These are phyloP conservation scores for Vitis rotundifolia DNA, from an alignment of 164 flowering plant species.

Conservation along the genomic window DNA sequence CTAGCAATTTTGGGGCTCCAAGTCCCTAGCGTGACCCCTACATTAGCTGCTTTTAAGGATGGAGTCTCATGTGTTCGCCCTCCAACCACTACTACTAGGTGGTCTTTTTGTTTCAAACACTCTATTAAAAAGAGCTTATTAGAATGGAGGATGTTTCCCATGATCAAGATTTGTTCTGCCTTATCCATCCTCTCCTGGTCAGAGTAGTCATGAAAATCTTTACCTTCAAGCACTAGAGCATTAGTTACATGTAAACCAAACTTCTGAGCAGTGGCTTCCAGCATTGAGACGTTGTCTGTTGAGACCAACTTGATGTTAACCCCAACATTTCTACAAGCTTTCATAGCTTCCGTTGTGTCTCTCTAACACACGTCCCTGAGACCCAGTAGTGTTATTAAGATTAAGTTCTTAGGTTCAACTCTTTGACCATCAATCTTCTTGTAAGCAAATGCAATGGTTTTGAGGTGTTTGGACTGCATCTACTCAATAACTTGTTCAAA, in stretches of 20 bases:
- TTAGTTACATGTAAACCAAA: conserved; percentile 1
- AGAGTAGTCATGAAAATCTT: conserved; percentile 8
- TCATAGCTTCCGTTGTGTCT: conserved; percentile 6
- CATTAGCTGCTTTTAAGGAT: conserved; percentile 20
- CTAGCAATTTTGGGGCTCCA: too few relatives aligned
- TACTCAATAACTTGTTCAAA: conserved; percentile 1
- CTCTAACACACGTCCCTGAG: conserved; percentile 6
- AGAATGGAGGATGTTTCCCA: conserved; percentile 15
- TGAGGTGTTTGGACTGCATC: conserved; percentile 3
- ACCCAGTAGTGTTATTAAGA: conserved; percentile 18
- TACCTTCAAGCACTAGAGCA: conserved; percentile 17
- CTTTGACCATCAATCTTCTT: neutral
- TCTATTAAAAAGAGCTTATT: conserved; percentile 11
- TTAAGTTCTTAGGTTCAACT: conserved; percentile 7
- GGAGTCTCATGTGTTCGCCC: conserved; percentile 17
- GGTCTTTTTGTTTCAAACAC: conserved; percentile 17
- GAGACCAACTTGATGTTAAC: conserved; percentile 16
- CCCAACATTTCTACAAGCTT: conserved; percentile 8
- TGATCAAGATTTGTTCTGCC: conserved; percentile 9
- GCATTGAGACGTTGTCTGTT: conserved; percentile 4
- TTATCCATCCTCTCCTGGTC: conserved; percentile 13
- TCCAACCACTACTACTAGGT: conserved; percentile 21
- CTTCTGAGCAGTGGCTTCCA: conserved; percentile 1
- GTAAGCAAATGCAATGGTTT: conserved; percentile 18
- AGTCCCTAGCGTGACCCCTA: too few relatives aligned